Conservation (phyloP, 2,329 filamentous ascomycete species). For the Drechslerella coelobrocha region DNA sequence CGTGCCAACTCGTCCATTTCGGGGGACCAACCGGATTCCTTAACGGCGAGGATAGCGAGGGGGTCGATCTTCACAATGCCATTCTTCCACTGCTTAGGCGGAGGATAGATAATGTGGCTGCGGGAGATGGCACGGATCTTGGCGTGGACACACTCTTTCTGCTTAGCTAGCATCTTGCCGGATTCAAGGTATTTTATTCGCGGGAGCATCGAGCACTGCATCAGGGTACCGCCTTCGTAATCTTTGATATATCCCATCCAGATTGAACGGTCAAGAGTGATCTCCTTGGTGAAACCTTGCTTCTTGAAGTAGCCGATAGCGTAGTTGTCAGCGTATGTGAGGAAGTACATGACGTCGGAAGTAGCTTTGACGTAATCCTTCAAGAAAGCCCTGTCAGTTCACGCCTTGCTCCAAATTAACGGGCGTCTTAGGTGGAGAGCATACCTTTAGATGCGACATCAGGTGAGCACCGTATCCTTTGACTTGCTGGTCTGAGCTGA, state of each 20-base stretch:
- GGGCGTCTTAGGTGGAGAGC: slow-evolving; percentile 2
- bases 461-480: slow-evolving; percentile 97
- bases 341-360: slow-evolving; percentile 95
- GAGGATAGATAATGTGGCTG: slow-evolving; percentile 83
- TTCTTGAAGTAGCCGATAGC: slow-evolving; percentile 99
- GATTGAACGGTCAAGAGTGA: slow-evolving; percentile 83
- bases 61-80: slow-evolving; percentile 80
- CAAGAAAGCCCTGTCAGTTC: not conserved
- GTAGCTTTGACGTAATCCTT: slow-evolving; percentile 94
- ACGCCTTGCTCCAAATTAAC: not conserved
- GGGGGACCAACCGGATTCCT: slow-evolving; percentile 78
- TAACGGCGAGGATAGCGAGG: slow-evolving; percentile 84
- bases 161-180: slow-evolving; percentile 92
- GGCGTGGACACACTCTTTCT: slow-evolving; percentile 91
- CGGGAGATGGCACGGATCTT: slow-evolving; percentile 93
- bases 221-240: slow-evolving; percentile 97
- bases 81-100: slow-evolving; percentile 84
- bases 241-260: slow-evolving; percentile 99
- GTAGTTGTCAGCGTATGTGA: slow-evolving; percentile 98
- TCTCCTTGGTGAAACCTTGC: slow-evolving; percentile 98
- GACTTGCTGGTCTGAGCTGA: slow-evolving; percentile 96
- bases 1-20: slow-evolving; percentile 98
- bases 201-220: slow-evolving; percentile 98
- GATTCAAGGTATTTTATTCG: slow-evolving; percentile 92
- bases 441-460: slow-evolving; percentile 91